Evolutionary conservation across 306 rosid genomes (phyloP), one percentile per base, ranked within the genome.

Genomic region (Senna tora): DNA sequence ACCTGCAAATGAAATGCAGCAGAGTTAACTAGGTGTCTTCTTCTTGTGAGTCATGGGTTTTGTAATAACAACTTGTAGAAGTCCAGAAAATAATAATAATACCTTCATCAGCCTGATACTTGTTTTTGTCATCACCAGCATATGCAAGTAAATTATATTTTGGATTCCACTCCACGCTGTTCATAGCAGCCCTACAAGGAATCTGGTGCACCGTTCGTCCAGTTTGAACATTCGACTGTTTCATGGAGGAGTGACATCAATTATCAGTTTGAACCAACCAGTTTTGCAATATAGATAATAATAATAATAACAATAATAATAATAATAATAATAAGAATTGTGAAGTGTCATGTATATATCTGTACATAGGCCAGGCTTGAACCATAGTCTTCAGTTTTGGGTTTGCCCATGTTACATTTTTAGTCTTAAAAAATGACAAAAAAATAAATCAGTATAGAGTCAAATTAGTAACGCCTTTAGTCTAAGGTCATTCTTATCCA

Each of bases 41-140:
- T 59, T 55, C 64, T 39, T 30, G 50, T 65, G 36, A 67, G 38
- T 69, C 16, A 39, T 43, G 45, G 62, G 50, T 53, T 41, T 65
- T 0, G 16, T 49, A 75, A 21, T 32, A 28, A 57, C 42, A 60
- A 49, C 42, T 17, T 15, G 28, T 32, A 61, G n/a, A 51, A 3
- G 28, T 7, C 22, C 25, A 54, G 32, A 22, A 60, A 19, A 25
- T 25, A 6, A 33, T 33, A 6, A 16, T 6, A 16, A 20, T 71
- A 91, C 98, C 98, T 91, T 93, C 98, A 65, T 91, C 98, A 22
- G 97, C 90, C 82, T 89, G 98, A 75, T 86, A 87, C 84, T 93
- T 93, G 86, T 89, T 90, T 84, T 93, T 93, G 86, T 93, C 98
- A 74, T 93, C 98, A 33, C 98, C 98, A 21, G 98, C 98, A 83